A percentile compares a stretch with the other conserved stretches of the same genome.
These are phyloP conservation scores for Pyrenophora graminea DNA, from an alignment of 2,329 filamentous ascomycete genomes.

Conservation along the genomic window DNA sequence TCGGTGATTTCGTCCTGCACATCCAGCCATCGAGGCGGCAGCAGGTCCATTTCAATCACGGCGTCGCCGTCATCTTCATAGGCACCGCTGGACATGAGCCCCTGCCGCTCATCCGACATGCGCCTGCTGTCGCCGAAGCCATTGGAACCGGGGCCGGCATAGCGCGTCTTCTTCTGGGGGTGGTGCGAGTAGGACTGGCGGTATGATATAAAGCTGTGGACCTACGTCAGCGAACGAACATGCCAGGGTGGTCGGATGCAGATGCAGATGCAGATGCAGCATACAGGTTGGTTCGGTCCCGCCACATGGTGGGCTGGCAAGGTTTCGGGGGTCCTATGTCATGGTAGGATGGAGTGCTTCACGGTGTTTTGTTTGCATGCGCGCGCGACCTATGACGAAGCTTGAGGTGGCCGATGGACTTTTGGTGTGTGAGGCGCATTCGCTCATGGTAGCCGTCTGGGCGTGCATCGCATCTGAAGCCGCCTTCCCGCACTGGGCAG, in stretches of 20 bases:
- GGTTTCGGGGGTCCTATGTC: constrained; percentile 31
- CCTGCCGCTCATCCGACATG: constrained; percentile 69
- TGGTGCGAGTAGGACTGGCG: constrained; percentile 98
- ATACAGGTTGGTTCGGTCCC: constrained; percentile 98
- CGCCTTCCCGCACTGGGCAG: constrained; percentile 17
- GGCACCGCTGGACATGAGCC: constrained; percentile 79
- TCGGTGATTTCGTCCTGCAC: constrained; percentile 92
- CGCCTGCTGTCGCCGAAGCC: constrained; percentile 53
- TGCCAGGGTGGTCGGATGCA: constrained; percentile 14
- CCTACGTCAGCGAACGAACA: constrained; percentile 39
- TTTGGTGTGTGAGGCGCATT: constrained; percentile 9
- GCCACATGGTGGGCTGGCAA: constrained; percentile 73
- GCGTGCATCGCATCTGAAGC: constrained; percentile 8
- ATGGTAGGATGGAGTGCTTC: constrained; percentile 27
- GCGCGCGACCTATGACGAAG: background rate
- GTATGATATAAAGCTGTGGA: constrained; percentile 90
- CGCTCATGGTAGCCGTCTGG: constrained; percentile 6
- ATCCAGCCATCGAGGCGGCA: constrained; percentile 95
- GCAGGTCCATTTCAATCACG: constrained; percentile 96
- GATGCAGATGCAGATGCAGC: constrained; percentile 32
- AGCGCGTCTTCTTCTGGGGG: constrained; percentile 80
- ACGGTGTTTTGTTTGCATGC: background rate
- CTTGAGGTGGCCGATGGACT: background rate
- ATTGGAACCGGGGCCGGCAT: constrained; percentile 58
- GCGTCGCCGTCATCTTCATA: constrained; percentile 88